These are phyloP conservation scores for Mollisia scopiformis DNA, from an alignment of 2,329 filamentous ascomycete genomes.

Conservation along the genomic window DNA sequence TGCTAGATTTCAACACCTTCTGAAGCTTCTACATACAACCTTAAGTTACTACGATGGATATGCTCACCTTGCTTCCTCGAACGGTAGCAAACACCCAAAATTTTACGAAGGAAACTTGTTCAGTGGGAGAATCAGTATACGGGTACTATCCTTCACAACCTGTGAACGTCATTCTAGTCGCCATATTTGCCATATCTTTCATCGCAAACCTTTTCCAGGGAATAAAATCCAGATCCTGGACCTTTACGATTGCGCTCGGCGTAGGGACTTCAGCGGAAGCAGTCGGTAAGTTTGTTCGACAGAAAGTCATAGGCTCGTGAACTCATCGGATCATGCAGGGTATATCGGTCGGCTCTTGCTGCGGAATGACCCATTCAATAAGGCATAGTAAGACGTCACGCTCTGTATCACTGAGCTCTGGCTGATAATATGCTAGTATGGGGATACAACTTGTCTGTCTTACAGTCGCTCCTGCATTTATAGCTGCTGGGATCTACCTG, in stretches of 20 bases:
- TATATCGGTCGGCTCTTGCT: slow-evolving; percentile 56
- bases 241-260: slow-evolving; percentile 45
- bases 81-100: background rate
- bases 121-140: slow-evolving; percentile 28
- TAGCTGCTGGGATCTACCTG: slow-evolving; percentile 64
- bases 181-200: slow-evolving; percentile 49
- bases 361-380: slow-evolving; percentile 54
- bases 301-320: background rate
- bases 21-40: too few relatives aligned
- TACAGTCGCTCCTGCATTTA: slow-evolving; percentile 45
- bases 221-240: slow-evolving; percentile 54
- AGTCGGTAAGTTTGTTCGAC: slow-evolving; percentile 39
- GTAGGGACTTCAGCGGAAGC: slow-evolving; percentile 55
- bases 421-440: slow-evolving; percentile 8
- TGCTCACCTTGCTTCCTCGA: background rate
- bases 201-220: slow-evolving; percentile 46
- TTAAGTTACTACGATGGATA: background rate
- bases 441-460: slow-evolving; percentile 51
- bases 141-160: slow-evolving; percentile 59
- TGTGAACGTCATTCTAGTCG: slow-evolving; percentile 55
- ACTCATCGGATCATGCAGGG: slow-evolving; percentile 6
- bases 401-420: too few relatives aligned
- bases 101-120: slow-evolving; percentile 40
- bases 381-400: slow-evolving; percentile 54
- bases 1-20: too few relatives aligned